phyloP scores from a whole-genome alignment of 1,284 basidiomycete genomes.

The Ceratobasidium sp. region DNA sequence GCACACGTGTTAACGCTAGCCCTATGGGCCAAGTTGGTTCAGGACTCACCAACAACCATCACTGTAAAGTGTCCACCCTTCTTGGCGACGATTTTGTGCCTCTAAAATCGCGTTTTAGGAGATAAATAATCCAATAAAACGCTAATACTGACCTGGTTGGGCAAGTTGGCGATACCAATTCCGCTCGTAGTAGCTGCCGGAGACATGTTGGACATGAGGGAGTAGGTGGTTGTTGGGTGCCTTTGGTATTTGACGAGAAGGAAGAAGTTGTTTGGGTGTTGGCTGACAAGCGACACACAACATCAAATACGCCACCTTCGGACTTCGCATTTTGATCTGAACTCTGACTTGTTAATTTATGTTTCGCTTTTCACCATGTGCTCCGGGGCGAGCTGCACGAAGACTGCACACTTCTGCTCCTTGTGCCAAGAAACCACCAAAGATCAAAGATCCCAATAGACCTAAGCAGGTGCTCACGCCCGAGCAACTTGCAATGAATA shows the following conservation, averaged over 20 bases:
- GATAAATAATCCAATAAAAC: too few relatives aligned
- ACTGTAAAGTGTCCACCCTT: conserved; percentile 97
- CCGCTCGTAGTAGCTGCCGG: conserved; percentile 63
- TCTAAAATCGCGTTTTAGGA: too few relatives aligned
- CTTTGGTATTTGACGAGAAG: conserved; percentile 22
- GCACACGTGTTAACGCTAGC: conserved; percentile 20
- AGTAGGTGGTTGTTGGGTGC: conserved; percentile 23
- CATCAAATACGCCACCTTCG: conserved; percentile 6
- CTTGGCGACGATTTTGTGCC: too few relatives aligned
- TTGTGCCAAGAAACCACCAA: conserved; percentile 3
- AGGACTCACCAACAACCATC: conserved; percentile 92
- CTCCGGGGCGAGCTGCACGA: conserved; percentile 3
- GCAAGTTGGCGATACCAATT: conserved; percentile 91
- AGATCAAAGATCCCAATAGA: conserved; percentile 28
- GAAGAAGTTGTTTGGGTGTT: conserved; percentile 17
- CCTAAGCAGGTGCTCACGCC: conserved; percentile 9
- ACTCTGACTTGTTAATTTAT: conserved; percentile 18
- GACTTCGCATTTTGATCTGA: neutral
- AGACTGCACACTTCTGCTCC: conserved; percentile 8
- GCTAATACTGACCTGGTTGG: conserved; percentile 95
- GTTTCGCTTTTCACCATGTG: neutral
- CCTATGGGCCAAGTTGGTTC: conserved; percentile 27
- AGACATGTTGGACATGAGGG: conserved; percentile 49
- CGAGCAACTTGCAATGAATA: conserved; percentile 37
- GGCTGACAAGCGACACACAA: neutral